Evolutionary conservation across 2,329 filamentous ascomycete genomes (phyloP).

Genomic region (Iodosphaeria phyllophila): DNA sequence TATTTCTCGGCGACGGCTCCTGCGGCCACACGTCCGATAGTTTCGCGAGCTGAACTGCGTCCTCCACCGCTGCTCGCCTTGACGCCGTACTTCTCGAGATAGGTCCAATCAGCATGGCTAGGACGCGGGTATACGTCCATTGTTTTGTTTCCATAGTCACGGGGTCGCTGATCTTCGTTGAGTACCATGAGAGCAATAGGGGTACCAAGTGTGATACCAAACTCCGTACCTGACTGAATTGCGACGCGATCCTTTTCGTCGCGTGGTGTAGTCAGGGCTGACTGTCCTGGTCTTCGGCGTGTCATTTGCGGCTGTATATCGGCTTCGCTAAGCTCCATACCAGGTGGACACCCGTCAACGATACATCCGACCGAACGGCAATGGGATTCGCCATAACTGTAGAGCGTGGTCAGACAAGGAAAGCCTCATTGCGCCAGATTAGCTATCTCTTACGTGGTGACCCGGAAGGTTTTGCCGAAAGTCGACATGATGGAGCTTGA

Average conservation of each 20-base stretch:
- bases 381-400: conserved; percentile 74
- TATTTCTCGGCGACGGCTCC: conserved; percentile 91
- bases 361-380: conserved; percentile 89
- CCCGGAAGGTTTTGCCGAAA: conserved; percentile 65
- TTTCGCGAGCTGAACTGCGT: conserved; percentile 82
- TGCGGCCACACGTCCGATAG: conserved; percentile 80
- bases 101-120: conserved; percentile 91
- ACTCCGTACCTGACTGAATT: conserved; percentile 86
- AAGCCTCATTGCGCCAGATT: neutral
- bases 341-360: conserved; percentile 79
- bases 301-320: conserved; percentile 95
- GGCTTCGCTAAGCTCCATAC: conserved; percentile 64
- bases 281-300: conserved; percentile 75
- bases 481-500: conserved; percentile 59
- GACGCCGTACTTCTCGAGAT: conserved; percentile 90
- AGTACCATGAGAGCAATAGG: conserved; percentile 74
- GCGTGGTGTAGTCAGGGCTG: conserved; percentile 74
- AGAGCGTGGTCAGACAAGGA: conserved; percentile 3
- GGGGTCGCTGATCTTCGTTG: conserved; percentile 84
- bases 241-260: conserved; percentile 83
- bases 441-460: conserved; percentile 49
- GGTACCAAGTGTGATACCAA: conserved; percentile 74
- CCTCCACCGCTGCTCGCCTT: conserved; percentile 84
- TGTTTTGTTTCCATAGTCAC: conserved; percentile 77
- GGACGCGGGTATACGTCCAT: conserved; percentile 87